phyloP scores from a whole-genome alignment of 2,329 filamentous ascomycete genomes.

The Aspergillus amoenus region DNA sequence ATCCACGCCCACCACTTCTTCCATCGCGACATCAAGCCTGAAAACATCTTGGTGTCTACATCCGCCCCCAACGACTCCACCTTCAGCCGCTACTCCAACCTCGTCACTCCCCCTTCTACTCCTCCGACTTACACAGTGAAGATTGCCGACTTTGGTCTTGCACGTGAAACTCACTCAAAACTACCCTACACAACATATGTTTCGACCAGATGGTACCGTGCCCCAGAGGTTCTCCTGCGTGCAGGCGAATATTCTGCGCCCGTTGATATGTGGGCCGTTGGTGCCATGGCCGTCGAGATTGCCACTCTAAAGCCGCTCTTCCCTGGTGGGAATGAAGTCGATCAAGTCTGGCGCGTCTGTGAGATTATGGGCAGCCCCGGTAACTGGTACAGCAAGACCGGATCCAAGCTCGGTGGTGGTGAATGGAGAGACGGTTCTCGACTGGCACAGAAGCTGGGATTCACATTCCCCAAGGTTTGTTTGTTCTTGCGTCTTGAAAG shows the following conservation, averaged over 20 bases:
- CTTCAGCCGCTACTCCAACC: conserved; percentile 87
- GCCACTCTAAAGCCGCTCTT: conserved; percentile 95
- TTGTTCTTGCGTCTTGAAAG: neutral
- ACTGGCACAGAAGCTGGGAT: conserved; percentile 91
- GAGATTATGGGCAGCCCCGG: conserved; percentile 99
- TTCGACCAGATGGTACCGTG: conserved; percentile 92
- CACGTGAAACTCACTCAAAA: conserved; percentile 95
- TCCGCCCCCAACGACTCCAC: conserved; percentile 83
- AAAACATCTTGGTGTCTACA: conserved; percentile 96
- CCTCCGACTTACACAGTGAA: conserved; percentile 94
- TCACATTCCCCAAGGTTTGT: conserved; percentile 83
- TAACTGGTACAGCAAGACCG: conserved; percentile 94
- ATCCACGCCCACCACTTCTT: conserved; percentile 98
- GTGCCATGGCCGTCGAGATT: conserved; percentile 97
- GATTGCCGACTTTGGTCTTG: conserved; percentile 96
- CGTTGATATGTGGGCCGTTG: conserved; percentile 97
- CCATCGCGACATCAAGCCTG: conserved; percentile 97
- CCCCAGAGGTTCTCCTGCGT: conserved; percentile 87
- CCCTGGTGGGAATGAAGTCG: conserved; percentile 95
- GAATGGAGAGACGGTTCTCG: conserved; percentile 96
- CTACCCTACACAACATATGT: conserved; percentile 97
- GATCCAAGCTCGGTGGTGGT: conserved; percentile 82
- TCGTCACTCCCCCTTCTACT: conserved; percentile 92
- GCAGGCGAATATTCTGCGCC: conserved; percentile 97
- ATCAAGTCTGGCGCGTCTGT: conserved; percentile 97